Percentiles rank a stretch among this genome's conserved stretches.
These are phyloP conservation scores for Pontederia crassipes DNA, from an alignment of 176 grass and related monocot genomes.

Conservation along the genomic window DNA sequence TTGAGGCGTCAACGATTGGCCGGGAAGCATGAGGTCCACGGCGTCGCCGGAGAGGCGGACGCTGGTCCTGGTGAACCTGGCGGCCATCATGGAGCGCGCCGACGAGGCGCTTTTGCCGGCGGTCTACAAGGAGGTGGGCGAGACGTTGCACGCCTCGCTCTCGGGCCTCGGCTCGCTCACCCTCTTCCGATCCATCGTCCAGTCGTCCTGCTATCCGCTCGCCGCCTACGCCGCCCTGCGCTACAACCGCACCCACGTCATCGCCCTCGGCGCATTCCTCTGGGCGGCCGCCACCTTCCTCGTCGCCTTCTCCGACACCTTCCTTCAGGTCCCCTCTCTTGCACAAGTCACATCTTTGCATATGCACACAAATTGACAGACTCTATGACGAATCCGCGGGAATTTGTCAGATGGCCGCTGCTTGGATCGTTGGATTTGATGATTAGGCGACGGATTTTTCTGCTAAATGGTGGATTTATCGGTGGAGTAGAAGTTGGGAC, in stretches of 20 bases:
- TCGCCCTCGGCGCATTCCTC: slow-evolving; percentile 68
- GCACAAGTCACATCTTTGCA: background rate
- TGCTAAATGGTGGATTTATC: no score
- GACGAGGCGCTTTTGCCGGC: slow-evolving; percentile 85
- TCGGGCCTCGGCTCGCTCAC: slow-evolving; percentile 65
- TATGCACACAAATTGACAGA: no score
- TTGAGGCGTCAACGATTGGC: no score
- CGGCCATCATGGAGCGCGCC: slow-evolving; percentile 79
- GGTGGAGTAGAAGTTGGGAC: no score
- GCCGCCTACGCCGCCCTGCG: slow-evolving; percentile 63
- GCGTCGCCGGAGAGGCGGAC: slow-evolving; percentile 25
- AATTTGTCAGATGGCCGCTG: no score
- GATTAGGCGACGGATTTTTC: no score
- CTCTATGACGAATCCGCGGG: no score
- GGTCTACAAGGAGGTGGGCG: slow-evolving; percentile 78
- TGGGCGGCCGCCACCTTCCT: slow-evolving; percentile 88
- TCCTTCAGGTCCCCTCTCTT: slow-evolving; percentile 33
- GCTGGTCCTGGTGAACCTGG: slow-evolving; percentile 63
- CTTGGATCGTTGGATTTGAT: no score
- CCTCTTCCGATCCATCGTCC: slow-evolving; percentile 69
- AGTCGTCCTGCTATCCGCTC: slow-evolving; percentile 71
- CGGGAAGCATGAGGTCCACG: background rate
- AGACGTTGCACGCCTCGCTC: slow-evolving; percentile 50
- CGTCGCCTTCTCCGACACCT: slow-evolving; percentile 63
- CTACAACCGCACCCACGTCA: slow-evolving; percentile 68